These are phyloP conservation scores for Ganoderma lingzhi DNA, from an alignment of 1,284 basidiomycete species.

Conservation along the genomic window DNA sequence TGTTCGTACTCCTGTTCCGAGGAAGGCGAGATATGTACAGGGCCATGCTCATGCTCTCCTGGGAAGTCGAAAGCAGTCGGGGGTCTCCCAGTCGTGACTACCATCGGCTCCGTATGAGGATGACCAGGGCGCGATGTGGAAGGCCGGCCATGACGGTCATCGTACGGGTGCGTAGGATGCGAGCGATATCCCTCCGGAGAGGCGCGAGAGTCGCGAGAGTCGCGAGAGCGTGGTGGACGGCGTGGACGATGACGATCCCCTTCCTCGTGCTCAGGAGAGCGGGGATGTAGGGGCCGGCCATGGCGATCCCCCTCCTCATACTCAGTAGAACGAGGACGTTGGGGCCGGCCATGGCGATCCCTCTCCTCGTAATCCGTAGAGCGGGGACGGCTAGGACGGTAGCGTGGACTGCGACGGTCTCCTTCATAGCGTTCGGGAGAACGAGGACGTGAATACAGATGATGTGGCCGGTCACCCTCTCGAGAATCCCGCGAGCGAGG, in stretches of 20 bases:
- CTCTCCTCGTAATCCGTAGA: neutral
- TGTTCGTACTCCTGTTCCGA: neutral
- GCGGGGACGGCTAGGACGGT: neutral
- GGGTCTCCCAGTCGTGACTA: neutral
- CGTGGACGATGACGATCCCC: neutral
- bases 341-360: neutral
- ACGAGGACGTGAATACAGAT: neutral
- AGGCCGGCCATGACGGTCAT: neutral
- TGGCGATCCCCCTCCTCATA: neutral
- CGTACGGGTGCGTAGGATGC: neutral
- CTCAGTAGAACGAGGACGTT: neutral
- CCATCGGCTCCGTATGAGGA: neutral
- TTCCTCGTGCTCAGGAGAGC: neutral
- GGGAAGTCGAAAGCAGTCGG: neutral
- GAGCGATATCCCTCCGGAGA: neutral
- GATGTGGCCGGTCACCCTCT: neutral
- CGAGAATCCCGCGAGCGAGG: neutral
- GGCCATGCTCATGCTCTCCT: neutral
- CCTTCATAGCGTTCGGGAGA: neutral
- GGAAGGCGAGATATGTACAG: neutral
- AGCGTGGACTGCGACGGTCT: neutral
- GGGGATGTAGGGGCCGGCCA: neutral
- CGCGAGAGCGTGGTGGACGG: neutral
- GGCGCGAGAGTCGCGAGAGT: neutral
- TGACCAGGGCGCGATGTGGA: neutral